A percentile compares a stretch with the other conserved stretches of the same genome.
phyloP scores from a whole-genome alignment of 805 yeast species.

The Metschnikowia chrysomelidarum region DNA sequence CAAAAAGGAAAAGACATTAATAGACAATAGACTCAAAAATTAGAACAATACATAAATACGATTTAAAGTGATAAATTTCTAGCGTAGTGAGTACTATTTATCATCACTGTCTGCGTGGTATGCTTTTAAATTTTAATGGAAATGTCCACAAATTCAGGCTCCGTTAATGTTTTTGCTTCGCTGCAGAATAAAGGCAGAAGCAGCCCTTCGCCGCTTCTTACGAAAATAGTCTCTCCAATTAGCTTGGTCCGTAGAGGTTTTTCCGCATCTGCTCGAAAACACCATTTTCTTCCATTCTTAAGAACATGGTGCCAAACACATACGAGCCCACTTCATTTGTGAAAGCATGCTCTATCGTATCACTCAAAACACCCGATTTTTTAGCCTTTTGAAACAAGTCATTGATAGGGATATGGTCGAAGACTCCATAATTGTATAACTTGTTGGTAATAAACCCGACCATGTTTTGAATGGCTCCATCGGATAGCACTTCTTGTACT shows the following conservation, averaged over 20 bases:
- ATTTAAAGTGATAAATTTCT: background rate
- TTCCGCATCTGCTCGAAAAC: slow-evolving; percentile 24
- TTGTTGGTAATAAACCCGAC: slow-evolving; percentile 24
- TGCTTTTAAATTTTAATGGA: no score
- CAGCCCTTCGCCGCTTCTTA: no score
- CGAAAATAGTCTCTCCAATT: no score
- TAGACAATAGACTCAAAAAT: background rate
- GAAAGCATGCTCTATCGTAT: slow-evolving; percentile 25
- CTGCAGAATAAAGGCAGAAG: no score
- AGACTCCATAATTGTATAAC: slow-evolving; percentile 33
- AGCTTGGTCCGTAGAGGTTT: slow-evolving; percentile 5
- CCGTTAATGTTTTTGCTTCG: no score
- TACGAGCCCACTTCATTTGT: slow-evolving; percentile 32
- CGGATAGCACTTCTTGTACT: slow-evolving; percentile 25
- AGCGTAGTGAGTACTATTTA: background rate
- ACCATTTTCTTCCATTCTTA: slow-evolving; percentile 31
- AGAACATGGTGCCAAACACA: slow-evolving; percentile 29
- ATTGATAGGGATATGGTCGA: slow-evolving; percentile 30
- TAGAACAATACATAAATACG: background rate
- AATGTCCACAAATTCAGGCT: no score
- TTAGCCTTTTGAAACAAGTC: slow-evolving; percentile 23
- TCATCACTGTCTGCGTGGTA: background rate
- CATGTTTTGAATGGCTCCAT: slow-evolving; percentile 19
- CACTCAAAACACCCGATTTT: slow-evolving; percentile 21
- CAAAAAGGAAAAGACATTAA: no score